A percentile compares a stretch with the other conserved stretches of the same genome.
phyloP scores from a whole-genome alignment of 257 asterid species.

The Penstemon barbatus region DNA sequence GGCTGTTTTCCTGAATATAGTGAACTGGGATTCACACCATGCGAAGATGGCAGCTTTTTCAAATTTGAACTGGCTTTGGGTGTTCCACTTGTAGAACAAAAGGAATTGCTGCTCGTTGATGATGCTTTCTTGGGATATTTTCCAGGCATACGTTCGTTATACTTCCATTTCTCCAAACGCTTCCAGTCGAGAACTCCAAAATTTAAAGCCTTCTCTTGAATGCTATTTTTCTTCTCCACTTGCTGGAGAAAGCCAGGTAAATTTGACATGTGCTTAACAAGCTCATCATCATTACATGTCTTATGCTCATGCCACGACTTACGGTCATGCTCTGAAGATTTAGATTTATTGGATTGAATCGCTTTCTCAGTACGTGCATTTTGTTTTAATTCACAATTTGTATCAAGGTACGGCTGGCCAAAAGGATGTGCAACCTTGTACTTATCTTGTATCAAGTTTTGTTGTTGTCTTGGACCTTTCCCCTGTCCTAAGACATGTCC shows the following conservation, averaged over 20 bases:
- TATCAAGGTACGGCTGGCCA: slow-evolving; percentile 44
- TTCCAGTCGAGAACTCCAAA: slow-evolving; percentile 97
- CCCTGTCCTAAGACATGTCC: slow-evolving; percentile 36
- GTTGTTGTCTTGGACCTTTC: slow-evolving; percentile 31
- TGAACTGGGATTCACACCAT: slow-evolving; percentile 32
- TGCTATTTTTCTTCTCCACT: slow-evolving; percentile 53
- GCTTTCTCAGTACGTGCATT: slow-evolving; percentile 32
- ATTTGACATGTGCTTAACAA: slow-evolving; percentile 88
- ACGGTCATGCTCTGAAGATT: slow-evolving; percentile 36
- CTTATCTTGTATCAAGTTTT: slow-evolving; percentile 31
- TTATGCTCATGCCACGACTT: slow-evolving; percentile 32
- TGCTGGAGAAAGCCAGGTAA: slow-evolving; percentile 81
- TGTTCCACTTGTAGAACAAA: slow-evolving; percentile 39
- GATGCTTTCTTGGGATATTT: slow-evolving; percentile 46
- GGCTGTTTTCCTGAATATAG: slow-evolving; percentile 33
- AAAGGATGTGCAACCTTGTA: slow-evolving; percentile 36
- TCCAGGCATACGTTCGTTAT: slow-evolving; percentile 66
- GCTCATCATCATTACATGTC: slow-evolving; percentile 61
- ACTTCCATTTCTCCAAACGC: slow-evolving; percentile 83
- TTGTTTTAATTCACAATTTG: slow-evolving; percentile 31
- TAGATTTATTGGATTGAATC: slow-evolving; percentile 31
- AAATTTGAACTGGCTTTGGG: slow-evolving; percentile 38
- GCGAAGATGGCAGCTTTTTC: slow-evolving; percentile 38
- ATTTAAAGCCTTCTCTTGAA: slow-evolving; percentile 81
- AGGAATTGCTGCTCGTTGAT: slow-evolving; percentile 32